Conservation (phyloP, 192 early-diverging fungal species). For the Entomortierella beljakovae region DNA sequence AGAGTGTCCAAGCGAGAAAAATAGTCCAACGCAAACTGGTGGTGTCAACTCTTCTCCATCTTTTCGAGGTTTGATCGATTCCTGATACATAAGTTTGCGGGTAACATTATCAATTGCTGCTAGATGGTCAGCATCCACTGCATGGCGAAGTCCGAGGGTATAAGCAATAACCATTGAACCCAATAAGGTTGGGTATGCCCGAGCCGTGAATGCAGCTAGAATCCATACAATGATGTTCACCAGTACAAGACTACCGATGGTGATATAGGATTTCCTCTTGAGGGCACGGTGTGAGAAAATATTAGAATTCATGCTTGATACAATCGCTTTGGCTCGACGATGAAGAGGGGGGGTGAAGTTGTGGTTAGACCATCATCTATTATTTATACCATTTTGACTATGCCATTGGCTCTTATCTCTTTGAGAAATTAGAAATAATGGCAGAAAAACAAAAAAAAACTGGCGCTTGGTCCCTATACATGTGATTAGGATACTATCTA, state of each 20-base stretch:
- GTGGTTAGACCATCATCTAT: too few relatives aligned
- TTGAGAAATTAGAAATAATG: too few relatives aligned
- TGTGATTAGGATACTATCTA: too few relatives aligned
- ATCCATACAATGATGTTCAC: slow-evolving; percentile 62
- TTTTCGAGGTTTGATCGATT: slow-evolving; percentile 4
- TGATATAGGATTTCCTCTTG: slow-evolving; percentile 44
- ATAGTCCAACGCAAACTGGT: slow-evolving; percentile 73
- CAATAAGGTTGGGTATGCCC: slow-evolving; percentile 53
- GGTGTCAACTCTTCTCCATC: slow-evolving; percentile 11
- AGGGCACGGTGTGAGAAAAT: not conserved
- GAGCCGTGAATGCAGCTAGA: slow-evolving; percentile 45
- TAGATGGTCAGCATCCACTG: slow-evolving; percentile 76
- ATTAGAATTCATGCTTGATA: not conserved
- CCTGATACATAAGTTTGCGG: slow-evolving; percentile 62
- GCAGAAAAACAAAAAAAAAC: too few relatives aligned
- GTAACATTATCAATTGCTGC: slow-evolving; percentile 83
- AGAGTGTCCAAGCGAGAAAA: slow-evolving; percentile 78
- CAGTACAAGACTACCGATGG: slow-evolving; percentile 33
- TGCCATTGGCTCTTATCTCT: too few relatives aligned
- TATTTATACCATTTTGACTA: too few relatives aligned
- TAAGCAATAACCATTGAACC: slow-evolving; percentile 61
- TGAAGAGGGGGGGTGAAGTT: too few relatives aligned
- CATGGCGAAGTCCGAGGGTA: slow-evolving; percentile 66
- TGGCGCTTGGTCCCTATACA: too few relatives aligned
- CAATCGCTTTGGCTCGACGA: too few relatives aligned